Evolutionary conservation across 2,329 filamentous ascomycete species (phyloP).

Genomic region (Penicillium sp.): DNA sequence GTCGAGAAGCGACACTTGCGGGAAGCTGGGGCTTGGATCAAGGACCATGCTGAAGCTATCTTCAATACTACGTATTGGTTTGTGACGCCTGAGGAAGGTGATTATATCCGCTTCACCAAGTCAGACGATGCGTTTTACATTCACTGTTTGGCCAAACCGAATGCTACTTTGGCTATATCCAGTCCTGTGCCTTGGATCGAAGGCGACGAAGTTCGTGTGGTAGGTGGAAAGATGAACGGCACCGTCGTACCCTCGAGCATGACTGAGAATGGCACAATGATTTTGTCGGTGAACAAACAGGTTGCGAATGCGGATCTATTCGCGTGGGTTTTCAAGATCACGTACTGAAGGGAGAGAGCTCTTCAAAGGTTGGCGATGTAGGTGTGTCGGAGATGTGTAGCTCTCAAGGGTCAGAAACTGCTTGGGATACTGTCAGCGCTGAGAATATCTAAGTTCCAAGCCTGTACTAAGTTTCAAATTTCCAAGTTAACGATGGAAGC

Average conservation of each 20-base stretch:
- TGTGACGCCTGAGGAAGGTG: slow-evolving; percentile 47
- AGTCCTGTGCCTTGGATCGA: slow-evolving; percentile 50
- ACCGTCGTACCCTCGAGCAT: background rate
- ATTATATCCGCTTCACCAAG: slow-evolving; percentile 53
- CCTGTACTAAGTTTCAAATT: too few relatives aligned
- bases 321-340: slow-evolving; percentile 49
- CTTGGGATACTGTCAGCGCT: too few relatives aligned
- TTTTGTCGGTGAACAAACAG: slow-evolving; percentile 33
- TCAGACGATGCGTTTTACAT: slow-evolving; percentile 57
- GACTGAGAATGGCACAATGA: background rate
- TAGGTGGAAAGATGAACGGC: background rate
- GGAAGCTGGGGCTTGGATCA: slow-evolving; percentile 58
- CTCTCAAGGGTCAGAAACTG: too few relatives aligned
- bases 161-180: slow-evolving; percentile 42
- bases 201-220: slow-evolving; percentile 17
- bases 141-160: slow-evolving; percentile 46
- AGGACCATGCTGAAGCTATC: slow-evolving; percentile 55
- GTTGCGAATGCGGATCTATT: slow-evolving; percentile 40
- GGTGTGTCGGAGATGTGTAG: too few relatives aligned
- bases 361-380: too few relatives aligned
- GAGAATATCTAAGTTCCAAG: too few relatives aligned
- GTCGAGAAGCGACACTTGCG: slow-evolving; percentile 51
- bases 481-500: too few relatives aligned
- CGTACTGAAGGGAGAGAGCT: slow-evolving; percentile 17
- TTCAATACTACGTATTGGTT: slow-evolving; percentile 61